phyloP scores from a whole-genome alignment of 768 basidiomycete genomes.

The Epithele typhae region DNA sequence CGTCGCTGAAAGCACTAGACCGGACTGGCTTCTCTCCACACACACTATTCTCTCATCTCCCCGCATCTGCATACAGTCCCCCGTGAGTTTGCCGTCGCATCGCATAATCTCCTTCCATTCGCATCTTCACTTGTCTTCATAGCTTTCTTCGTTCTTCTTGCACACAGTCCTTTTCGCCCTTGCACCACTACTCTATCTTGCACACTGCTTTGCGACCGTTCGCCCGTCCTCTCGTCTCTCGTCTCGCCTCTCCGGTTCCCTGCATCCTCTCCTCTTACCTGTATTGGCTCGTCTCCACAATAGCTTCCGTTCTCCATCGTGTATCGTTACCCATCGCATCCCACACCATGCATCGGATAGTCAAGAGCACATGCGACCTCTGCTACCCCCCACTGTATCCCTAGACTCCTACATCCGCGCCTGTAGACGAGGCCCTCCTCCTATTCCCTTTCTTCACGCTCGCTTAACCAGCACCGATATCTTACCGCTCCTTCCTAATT shows the following conservation, averaged over 20 bases:
- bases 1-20: conserved; percentile 7
- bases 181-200: conserved; percentile 1
- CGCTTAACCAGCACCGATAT: neutral
- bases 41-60: conserved; percentile 1
- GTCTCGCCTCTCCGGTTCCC: conserved; percentile 4
- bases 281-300: conserved; percentile 1
- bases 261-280: neutral
- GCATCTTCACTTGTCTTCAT: conserved; percentile 5
- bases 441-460: neutral
- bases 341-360: neutral
- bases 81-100: neutral
- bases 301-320: conserved; percentile 2
- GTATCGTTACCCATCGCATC: conserved; percentile 9
- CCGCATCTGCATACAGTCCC: neutral
- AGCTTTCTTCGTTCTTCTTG: neutral
- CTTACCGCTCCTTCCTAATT: too few relatives aligned
- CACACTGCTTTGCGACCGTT: too few relatives aligned
- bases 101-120: conserved; percentile 1
- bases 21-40: too few relatives aligned
- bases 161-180: neutral
- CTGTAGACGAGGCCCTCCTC: conserved; percentile 1
- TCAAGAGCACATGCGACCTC: conserved; percentile 1
- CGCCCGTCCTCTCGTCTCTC: too few relatives aligned
- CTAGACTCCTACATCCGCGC: conserved; percentile 2
- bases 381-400: conserved; percentile 13